Conservation (phyloP, 1,284 basidiomycete species). For the Papiliotrema terrestris region DNA sequence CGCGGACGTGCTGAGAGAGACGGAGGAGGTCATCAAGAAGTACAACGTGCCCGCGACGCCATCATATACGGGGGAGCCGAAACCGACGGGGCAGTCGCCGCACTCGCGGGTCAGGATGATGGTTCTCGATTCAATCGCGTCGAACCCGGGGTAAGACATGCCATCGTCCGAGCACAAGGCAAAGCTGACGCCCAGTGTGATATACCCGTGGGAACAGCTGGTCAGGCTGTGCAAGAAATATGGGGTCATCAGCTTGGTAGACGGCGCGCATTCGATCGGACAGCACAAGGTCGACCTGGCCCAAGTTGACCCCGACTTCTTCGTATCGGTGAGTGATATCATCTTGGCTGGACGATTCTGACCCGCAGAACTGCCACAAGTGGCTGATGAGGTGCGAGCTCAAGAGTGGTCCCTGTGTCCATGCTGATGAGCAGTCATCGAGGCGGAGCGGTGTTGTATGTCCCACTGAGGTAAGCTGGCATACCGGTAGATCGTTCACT, state of each 20-base stretch:
- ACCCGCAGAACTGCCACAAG: constrained; percentile 71
- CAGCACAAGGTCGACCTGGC: constrained; percentile 57
- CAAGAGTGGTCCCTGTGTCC: not conserved
- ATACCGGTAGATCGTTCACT: not conserved
- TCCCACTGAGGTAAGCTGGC: constrained; percentile 62
- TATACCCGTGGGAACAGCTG: constrained; percentile 76
- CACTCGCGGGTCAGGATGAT: constrained; percentile 56
- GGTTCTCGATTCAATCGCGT: constrained; percentile 69
- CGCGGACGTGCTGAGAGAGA: constrained; percentile 57
- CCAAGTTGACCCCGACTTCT: constrained; percentile 67
- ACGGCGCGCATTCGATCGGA: constrained; percentile 81
- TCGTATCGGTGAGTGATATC: constrained; percentile 3
- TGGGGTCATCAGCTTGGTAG: constrained; percentile 66
- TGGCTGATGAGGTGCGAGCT: constrained; percentile 57
- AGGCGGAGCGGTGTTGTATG: constrained; percentile 69
- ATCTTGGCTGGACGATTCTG: not conserved
- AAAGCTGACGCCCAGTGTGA: constrained; percentile 47
- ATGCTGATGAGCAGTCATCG: constrained; percentile 58
- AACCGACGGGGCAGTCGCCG: constrained; percentile 24
- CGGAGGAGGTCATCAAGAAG: constrained; percentile 50
- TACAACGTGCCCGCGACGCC: constrained; percentile 28
- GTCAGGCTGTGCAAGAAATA: constrained; percentile 66
- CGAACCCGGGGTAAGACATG: constrained; percentile 57
- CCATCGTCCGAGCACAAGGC: not conserved
- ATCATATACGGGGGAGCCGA: constrained; percentile 31